A percentile compares a stretch with the other conserved stretches of the same genome.
Conservation (phyloP, 208 protist genomes). For the Polymyxa betae region DNA sequence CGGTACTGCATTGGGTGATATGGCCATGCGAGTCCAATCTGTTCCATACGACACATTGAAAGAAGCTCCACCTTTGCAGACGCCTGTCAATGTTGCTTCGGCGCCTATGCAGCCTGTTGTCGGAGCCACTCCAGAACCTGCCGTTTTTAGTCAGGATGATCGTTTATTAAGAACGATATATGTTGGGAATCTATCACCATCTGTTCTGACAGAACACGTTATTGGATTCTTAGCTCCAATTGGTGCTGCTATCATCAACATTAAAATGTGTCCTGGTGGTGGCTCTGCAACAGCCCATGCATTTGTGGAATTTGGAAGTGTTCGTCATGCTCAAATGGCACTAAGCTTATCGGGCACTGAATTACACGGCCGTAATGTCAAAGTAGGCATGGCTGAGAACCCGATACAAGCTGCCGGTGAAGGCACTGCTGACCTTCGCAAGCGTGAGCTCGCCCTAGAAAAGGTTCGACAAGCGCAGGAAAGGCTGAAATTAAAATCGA, state of each 20-base stretch:
- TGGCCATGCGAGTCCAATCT: background rate
- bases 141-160: background rate
- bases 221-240: slow-evolving; percentile 25
- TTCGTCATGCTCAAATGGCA: slow-evolving; percentile 28
- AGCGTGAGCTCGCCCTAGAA: slow-evolving; percentile 3
- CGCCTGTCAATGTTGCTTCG: background rate
- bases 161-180: background rate
- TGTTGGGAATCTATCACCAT: slow-evolving; percentile 18
- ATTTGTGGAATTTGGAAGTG: slow-evolving; percentile 25
- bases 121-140: background rate
- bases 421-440: background rate
- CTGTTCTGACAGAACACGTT: slow-evolving; percentile 4
- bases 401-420: background rate
- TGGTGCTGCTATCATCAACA: slow-evolving; percentile 23
- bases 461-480: slow-evolving; percentile 22
- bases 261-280: slow-evolving; percentile 44
- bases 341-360: slow-evolving; percentile 33
- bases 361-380: background rate
- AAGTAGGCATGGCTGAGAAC: slow-evolving; percentile 43
- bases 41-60: background rate
- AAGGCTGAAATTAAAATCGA: background rate
- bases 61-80: background rate
- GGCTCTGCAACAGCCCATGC: slow-evolving; percentile 1
- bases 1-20: slow-evolving; percentile 24
- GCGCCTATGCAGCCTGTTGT: too few relatives aligned